phyloP scores from a whole-genome alignment of 1,284 basidiomycete species.

The Grifola frondosa region DNA sequence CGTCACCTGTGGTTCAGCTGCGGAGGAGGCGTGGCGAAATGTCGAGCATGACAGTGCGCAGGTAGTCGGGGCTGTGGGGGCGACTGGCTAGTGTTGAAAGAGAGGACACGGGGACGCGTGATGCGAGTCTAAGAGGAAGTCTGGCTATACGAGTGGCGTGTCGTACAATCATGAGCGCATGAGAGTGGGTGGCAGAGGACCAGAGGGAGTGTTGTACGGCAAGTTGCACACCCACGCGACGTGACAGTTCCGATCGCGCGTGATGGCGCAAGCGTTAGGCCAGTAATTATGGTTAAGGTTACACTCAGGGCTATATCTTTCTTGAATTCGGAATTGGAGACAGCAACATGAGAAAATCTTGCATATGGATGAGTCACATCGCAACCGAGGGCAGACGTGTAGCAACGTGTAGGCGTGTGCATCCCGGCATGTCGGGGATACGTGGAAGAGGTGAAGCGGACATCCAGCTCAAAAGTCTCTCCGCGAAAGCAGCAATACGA shows the following conservation, averaged over 20 bases:
- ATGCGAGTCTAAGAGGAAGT: background rate
- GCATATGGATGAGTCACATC: too few species aligned
- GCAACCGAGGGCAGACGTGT: too few species aligned
- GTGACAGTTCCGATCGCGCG: conserved; percentile 2
- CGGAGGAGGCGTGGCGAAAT: conserved; percentile 33
- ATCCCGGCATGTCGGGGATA: too few species aligned
- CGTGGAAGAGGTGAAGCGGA: too few species aligned
- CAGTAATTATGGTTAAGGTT: background rate
- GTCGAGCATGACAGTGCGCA: conserved; percentile 11
- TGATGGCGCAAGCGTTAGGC: background rate
- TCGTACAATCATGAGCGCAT: background rate
- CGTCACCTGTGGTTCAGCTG: conserved; percentile 31
- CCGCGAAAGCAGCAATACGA: too few species aligned
- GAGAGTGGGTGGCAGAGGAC: background rate
- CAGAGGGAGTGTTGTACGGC: background rate
- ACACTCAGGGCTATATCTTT: background rate
- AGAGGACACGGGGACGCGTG: conserved; percentile 1
- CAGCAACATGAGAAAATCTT: too few species aligned
- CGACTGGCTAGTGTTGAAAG: background rate
- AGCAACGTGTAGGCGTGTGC: too few species aligned
- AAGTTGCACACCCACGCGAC: background rate
- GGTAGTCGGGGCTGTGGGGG: background rate
- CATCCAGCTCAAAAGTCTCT: too few species aligned
- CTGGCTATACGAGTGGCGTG: conserved; percentile 1
- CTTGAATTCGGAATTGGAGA: too few species aligned